Conservation (phyloP, 345 rosid genomes). For the Camelina neglecta region DNA sequence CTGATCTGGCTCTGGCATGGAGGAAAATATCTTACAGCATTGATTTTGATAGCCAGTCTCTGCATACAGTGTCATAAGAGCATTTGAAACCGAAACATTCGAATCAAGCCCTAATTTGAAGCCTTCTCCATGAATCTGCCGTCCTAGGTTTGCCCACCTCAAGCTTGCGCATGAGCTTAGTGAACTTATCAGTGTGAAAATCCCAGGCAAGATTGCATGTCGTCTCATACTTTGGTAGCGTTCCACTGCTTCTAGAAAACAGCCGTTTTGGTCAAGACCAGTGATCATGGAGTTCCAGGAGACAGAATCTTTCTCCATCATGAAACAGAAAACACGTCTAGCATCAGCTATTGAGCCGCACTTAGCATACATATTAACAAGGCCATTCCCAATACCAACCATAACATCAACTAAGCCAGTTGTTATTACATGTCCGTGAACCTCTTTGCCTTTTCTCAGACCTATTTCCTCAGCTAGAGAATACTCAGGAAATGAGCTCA, state of each 20-base stretch:
- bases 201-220: constrained; percentile 59
- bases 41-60: constrained; percentile 57
- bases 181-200: constrained; percentile 72
- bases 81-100: constrained; percentile 88
- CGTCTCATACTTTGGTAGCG: constrained; percentile 63
- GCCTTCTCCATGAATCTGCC: constrained; percentile 72
- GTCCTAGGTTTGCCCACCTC: constrained; percentile 64
- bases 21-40: constrained; percentile 63
- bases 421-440: constrained; percentile 72
- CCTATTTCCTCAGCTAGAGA: constrained; percentile 60
- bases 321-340: constrained; percentile 58
- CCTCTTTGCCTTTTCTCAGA: constrained; percentile 76
- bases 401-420: constrained; percentile 54
- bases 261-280: constrained; percentile 80
- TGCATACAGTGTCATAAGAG: constrained; percentile 77
- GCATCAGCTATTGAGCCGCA: constrained; percentile 67
- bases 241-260: constrained; percentile 63
- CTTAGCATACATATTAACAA: constrained; percentile 89
- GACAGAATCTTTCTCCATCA: constrained; percentile 72
- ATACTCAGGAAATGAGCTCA: constrained; percentile 80
- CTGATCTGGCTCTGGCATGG: constrained; percentile 76
- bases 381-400: constrained; percentile 77
- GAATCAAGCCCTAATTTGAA: constrained; percentile 69
- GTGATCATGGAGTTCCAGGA: constrained; percentile 95
- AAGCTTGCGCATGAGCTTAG: constrained; percentile 91